phyloP scores from a whole-genome alignment of 1,139 yeast genomes.

The Hanseniaspora uvarum region DNA sequence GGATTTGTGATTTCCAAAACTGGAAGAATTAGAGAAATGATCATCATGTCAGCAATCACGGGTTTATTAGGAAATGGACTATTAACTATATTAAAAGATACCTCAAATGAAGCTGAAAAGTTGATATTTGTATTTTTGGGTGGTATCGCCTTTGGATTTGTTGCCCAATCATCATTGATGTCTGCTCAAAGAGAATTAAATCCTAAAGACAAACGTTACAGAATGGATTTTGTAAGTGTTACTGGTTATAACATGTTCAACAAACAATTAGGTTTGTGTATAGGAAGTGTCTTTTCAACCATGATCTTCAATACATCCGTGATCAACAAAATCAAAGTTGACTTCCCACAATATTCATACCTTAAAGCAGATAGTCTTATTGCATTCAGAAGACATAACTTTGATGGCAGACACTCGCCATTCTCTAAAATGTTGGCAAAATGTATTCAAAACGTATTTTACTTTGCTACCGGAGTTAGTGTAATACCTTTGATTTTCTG shows the following conservation, averaged over 20 bases:
- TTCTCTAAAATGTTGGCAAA: slow-evolving; percentile 11
- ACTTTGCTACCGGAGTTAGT: slow-evolving; percentile 6
- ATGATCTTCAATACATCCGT: slow-evolving; percentile 16
- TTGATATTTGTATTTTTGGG: slow-evolving; percentile 47
- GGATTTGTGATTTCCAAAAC: slow-evolving; percentile 42
- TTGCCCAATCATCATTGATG: slow-evolving; percentile 44
- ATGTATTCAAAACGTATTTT: slow-evolving; percentile 15
- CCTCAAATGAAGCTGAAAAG: slow-evolving; percentile 34
- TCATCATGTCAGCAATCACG: slow-evolving; percentile 37
- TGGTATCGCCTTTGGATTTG: slow-evolving; percentile 48
- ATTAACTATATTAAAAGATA: slow-evolving; percentile 35
- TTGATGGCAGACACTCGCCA: slow-evolving; percentile 14
- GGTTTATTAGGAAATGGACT: slow-evolving; percentile 48
- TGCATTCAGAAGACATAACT: slow-evolving; percentile 13
- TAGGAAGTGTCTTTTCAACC: slow-evolving; percentile 17
- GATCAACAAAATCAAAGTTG: slow-evolving; percentile 7
- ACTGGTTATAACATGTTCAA: slow-evolving; percentile 11
- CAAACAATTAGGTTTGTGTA: slow-evolving; percentile 13
- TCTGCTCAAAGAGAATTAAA: slow-evolving; percentile 39
- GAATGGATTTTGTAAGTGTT: slow-evolving; percentile 14
- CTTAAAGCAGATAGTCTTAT: slow-evolving; percentile 12
- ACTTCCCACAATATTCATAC: slow-evolving; percentile 4
- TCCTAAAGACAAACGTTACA: slow-evolving; percentile 20
- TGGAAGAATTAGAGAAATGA: slow-evolving; percentile 41
- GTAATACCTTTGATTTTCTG: slow-evolving; percentile 9